Base-by-base conservation (phyloP, 2,329 filamentous ascomycete species). In the Grosmannia penicillata region DNA sequence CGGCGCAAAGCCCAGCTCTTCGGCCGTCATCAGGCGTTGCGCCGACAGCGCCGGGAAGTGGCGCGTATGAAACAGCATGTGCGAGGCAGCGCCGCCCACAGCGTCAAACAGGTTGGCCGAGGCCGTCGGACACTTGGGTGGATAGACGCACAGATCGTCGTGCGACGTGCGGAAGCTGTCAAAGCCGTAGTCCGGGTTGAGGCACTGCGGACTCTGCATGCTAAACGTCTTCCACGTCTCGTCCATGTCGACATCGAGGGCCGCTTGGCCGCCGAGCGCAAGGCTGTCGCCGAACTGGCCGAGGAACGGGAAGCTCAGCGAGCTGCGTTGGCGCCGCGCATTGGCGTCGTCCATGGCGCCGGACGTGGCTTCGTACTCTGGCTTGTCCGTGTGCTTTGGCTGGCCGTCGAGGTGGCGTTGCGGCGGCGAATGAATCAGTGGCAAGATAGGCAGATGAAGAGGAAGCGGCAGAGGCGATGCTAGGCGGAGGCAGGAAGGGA, bases 61-160 rank as follows among this genome's bases (percentile, higher is more conserved):
- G 19, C 45, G 41, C 6, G 39, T 42, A 38, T 45, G 45, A 22
- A 47, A 45, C 37, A 45, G 43, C 43, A 45, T 43, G 24, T 45
- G 43, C 3, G 41, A 32, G 0, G 40, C 11, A 35, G 23, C 24
- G 31, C 35, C 25, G 25, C 18, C 37, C 22, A 6, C 24, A 8
- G 32, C n/a, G 40, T 35, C 39, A 4, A 24, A 13, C 14, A 42
- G 33, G 18, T 33, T 38, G 10, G 38, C 28, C n/a, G n/a, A n/a
- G n/a, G n/a, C n/a, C 10, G 44, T 43, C 2, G 39, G 37, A 23
- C 45, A 44, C 30, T 42, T 46, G 21, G 46, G 41, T 14, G 41
- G 40, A 10, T 43, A 43, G 35, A 36, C 43, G 22, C 46, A 48
- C 19, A 45, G 42, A 36, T 47, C 46, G 29, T 47, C 45, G 35